Base-by-base conservation (phyloP, 164 flowering plant genomes). In the Dillenia turbinata region DNA sequence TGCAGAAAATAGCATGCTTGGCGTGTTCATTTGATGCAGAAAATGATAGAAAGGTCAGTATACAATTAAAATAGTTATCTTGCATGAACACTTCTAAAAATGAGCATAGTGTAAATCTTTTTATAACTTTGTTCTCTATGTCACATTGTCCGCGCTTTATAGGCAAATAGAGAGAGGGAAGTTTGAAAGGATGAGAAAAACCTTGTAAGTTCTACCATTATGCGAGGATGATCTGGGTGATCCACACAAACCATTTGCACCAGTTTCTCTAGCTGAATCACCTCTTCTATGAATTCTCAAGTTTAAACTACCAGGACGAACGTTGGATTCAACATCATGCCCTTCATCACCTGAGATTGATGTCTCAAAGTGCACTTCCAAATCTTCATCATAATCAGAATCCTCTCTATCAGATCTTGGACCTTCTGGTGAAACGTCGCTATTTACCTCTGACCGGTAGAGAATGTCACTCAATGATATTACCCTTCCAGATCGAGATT, bases 341-440 rank as follows among this genome's bases (percentile, higher is more conserved):
- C 77, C 86, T 71, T 86, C 95, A 75, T 87, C 94, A 64, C 89
- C 88, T 51, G 95, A 78, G 52, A 83, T 55, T 54, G 92, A 76
- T 40, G 96, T 82, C 77, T 89, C 93, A 81, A 89, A 86, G 57
- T 90, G 96, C 65, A 89, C 59, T 69, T 94, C 98, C 77, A 94
- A 52, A 64, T 89, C 97, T 63, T 87, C 97, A 59, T 93, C 97
- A 76, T 81, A 79, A 66, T 94, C 99, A 70, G 95, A 89, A 73
- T 87, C 95, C 56, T 89, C 99, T 73, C 97, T 89, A 64, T 90
- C 96, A 67, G 90, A 89, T 76, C 88, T 77, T 61, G 87, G 89
- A 48, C 81, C 88, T 70, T 89, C 96, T 75, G 78, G 84, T 11
- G 93, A 89, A 71, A 82, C 75, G 72, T 94, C 97, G 75, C 83